A percentile compares a stretch with the other conserved stretches of the same genome.
These are phyloP conservation scores for Chlorencoelia australis DNA, from an alignment of 2,329 filamentous ascomycete species.

Conservation along the genomic window DNA sequence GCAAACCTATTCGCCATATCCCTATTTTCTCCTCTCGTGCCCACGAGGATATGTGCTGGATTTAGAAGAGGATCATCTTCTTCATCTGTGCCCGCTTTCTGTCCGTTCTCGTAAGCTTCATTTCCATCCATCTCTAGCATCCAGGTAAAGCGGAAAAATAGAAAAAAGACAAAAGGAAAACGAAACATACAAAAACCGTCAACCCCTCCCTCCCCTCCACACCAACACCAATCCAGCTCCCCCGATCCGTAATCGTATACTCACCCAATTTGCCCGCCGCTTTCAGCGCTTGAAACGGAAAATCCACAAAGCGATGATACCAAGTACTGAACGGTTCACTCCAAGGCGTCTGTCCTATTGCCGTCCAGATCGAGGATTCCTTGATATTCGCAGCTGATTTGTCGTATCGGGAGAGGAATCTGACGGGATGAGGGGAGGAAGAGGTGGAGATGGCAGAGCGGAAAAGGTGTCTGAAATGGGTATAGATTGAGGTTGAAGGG, in stretches of 20 bases:
- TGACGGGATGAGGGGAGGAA: constrained; percentile 25
- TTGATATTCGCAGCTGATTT: constrained; percentile 41
- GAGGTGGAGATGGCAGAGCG: constrained; percentile 27
- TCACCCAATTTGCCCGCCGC: constrained; percentile 33
- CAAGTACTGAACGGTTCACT: constrained; percentile 34
- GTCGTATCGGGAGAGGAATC: constrained; percentile 36
- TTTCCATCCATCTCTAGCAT: background rate
- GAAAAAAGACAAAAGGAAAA: no score
- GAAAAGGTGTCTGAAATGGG: constrained; percentile 29
- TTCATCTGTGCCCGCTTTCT: constrained; percentile 28
- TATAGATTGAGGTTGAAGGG: constrained; percentile 21
- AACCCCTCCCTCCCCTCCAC: constrained; percentile 27
- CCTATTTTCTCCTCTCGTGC: constrained; percentile 27
- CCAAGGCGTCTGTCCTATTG: constrained; percentile 39
- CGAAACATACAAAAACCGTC: constrained; percentile 26
- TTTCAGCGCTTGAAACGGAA: constrained; percentile 35
- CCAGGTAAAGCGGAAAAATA: no score
- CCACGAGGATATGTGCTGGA: constrained; percentile 34
- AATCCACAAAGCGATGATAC: constrained; percentile 38
- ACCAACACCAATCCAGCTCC: constrained; percentile 34
- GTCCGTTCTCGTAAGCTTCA: constrained; percentile 10
- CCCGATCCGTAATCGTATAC: constrained; percentile 38
- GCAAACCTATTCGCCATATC: constrained; percentile 30
- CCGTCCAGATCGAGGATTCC: constrained; percentile 35
- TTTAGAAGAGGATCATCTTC: constrained; percentile 32